A percentile compares a stretch with the other conserved stretches of the same genome.
Conservation (phyloP, 2,329 filamentous ascomycete genomes). For the Coleophoma cylindrospora region DNA sequence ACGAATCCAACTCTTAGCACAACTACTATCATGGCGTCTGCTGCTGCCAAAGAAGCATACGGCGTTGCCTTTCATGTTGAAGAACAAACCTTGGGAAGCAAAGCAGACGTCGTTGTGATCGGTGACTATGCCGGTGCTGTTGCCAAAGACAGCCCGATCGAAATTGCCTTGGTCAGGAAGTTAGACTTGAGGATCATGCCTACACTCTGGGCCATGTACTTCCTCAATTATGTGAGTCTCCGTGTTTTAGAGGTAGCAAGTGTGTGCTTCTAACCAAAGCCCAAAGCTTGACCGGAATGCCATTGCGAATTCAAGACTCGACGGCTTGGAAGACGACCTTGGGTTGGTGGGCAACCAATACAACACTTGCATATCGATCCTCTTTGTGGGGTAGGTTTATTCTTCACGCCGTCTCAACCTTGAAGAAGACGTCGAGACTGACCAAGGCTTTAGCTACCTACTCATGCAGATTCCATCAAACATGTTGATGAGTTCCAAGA, state of each 20-base stretch:
- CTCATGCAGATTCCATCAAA: slow-evolving; percentile 42
- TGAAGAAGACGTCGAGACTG: too few species aligned
- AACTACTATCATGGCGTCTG: too few species aligned
- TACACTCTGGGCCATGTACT: slow-evolving; percentile 35
- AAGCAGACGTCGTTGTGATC: too few species aligned
- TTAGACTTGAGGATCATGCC: slow-evolving; percentile 34
- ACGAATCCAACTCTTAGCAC: too few species aligned
- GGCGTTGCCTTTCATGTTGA: too few species aligned
- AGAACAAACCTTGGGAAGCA: too few species aligned
- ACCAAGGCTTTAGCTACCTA: slow-evolving; percentile 30
- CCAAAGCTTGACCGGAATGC: slow-evolving; percentile 39
- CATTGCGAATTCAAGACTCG: slow-evolving; percentile 50
- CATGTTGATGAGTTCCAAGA: slow-evolving; percentile 35
- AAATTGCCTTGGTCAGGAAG: slow-evolving; percentile 32
- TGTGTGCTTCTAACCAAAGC: neutral
- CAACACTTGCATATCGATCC: slow-evolving; percentile 40
- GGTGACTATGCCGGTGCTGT: slow-evolving; percentile 21
- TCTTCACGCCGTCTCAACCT: neutral
- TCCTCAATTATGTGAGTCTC: slow-evolving; percentile 29
- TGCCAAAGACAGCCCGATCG: slow-evolving; percentile 26
- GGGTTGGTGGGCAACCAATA: slow-evolving; percentile 42
- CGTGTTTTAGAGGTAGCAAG: neutral
- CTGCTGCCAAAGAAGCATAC: too few species aligned
- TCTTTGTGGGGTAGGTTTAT: slow-evolving; percentile 41
- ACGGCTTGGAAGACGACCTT: slow-evolving; percentile 47